phyloP scores from a whole-genome alignment of 176 grass and related monocot species.

The Carex scoparia region DNA sequence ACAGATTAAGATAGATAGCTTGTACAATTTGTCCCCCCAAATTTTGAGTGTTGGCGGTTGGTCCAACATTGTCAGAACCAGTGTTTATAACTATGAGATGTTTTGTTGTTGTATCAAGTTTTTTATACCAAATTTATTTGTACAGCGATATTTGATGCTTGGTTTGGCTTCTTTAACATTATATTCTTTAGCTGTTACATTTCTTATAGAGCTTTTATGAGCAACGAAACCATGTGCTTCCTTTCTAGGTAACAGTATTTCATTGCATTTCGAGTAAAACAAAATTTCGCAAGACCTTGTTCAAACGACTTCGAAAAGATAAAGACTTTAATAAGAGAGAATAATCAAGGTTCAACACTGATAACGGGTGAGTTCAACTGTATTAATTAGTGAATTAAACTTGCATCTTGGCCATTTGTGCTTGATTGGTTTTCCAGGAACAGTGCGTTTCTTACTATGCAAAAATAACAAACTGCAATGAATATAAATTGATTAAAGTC shows the following conservation, averaged over 20 bases:
- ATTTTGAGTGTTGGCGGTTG: constrained; percentile 20
- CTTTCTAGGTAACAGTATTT: neutral
- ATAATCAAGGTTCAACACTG: too few relatives aligned
- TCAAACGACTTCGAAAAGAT: neutral
- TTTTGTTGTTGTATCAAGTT: constrained; percentile 19
- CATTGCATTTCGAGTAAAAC: too few relatives aligned
- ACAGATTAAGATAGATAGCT: constrained; percentile 17
- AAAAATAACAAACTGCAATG: neutral
- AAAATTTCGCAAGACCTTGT: neutral
- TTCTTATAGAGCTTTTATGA: neutral
- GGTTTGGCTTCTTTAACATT: neutral
- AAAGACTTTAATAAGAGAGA: too few relatives aligned
- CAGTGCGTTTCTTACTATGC: too few relatives aligned
- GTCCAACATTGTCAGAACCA: constrained; percentile 20
- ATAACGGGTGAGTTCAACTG: too few relatives aligned
- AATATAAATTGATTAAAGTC: neutral
- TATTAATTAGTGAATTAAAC: too few relatives aligned
- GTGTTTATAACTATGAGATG: constrained; percentile 10
- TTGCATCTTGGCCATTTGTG: too few relatives aligned
- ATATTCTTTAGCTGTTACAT: neutral
- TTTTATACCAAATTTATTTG: constrained; percentile 17
- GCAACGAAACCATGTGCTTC: neutral
- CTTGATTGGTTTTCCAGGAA: too few relatives aligned
- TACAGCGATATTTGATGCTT: constrained; percentile 3
- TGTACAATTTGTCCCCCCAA: constrained; percentile 23